Evolutionary conservation across 768 basidiomycete species (phyloP), one percentile per base, ranked within the genome.

Genomic region (Dioszegia hungarica): DNA sequence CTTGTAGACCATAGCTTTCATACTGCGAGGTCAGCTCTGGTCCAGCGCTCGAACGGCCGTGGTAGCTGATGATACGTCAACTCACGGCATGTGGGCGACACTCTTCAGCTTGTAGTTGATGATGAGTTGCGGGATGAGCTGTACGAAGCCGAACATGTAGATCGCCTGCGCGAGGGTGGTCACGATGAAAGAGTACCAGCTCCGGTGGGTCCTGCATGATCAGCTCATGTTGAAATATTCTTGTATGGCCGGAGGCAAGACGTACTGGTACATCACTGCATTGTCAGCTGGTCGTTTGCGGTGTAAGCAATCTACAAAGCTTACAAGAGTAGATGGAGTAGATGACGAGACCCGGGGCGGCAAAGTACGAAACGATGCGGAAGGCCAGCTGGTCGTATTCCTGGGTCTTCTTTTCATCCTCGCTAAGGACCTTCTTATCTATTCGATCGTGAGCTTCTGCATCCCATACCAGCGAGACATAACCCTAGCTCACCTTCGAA

Each of bases 1-100:
- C 79, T 94, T 95, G 81, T 91, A 94, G 64, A 92, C 86, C 89
- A 98, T 91, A 3, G 93, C 88, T 75, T 93, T 95, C 87, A 95
- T 93, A 0, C 72, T 73, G 52, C 22, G 3, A 19, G 2, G 54
- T 66, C 53, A 66, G 59, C 38, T 29, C 1, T n/a, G 19, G 20
- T 39, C 15, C n/a, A n/a, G n/a, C n/a, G n/a, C n/a, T n/a, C n/a
- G n/a, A n/a, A n/a, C n/a, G n/a, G n/a, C n/a, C n/a, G n/a, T 5
- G 6, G 25, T 17, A 17, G 27, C 22, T 9, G 57, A 46, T 19
- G 14, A 1, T 0, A 17, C 2, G 8, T 61, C 22, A 38, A 15
- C 67, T 66, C 58, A 74, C 19, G 93, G 93, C 87, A 98, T 91
- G 74, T 98, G 94, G 41, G 94, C 88, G 33, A 95, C 92, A 74